Evolutionary conservation across 257 asterid genomes (phyloP).

Genomic region (Solanum rostratum): DNA sequence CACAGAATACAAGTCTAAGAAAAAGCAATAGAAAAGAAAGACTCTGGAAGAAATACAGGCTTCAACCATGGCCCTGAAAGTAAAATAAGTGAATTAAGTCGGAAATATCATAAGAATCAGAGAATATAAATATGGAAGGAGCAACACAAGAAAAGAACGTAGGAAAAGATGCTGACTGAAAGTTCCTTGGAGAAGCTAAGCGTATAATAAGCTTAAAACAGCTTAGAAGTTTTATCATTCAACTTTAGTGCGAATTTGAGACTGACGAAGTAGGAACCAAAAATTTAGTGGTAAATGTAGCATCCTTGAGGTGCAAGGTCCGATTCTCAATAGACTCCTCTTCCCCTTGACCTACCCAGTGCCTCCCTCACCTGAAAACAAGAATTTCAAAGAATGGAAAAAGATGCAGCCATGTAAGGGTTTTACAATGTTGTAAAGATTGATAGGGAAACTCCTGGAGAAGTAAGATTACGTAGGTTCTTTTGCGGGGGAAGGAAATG

Average conservation of each 20-base stretch:
- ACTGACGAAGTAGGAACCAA: not conserved
- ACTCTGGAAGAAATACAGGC: not conserved
- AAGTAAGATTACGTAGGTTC: not conserved
- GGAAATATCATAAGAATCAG: not conserved
- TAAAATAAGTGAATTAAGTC: not conserved
- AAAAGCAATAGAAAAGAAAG: not conserved
- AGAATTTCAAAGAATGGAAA: not conserved
- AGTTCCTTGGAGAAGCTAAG: not conserved
- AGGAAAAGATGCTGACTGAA: not conserved
- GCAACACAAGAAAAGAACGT: not conserved
- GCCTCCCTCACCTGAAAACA: not conserved
- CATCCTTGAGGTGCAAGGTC: not conserved
- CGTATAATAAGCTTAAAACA: not conserved
- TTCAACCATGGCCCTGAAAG: not conserved
- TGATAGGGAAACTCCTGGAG: not conserved
- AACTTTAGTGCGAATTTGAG: not conserved
- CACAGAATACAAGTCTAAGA: not conserved
- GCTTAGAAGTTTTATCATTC: not conserved
- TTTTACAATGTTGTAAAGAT: not conserved
- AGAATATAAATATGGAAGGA: not conserved
- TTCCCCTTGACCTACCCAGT: not conserved
- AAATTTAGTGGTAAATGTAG: not conserved
- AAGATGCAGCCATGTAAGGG: not conserved
- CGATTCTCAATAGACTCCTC: not conserved
- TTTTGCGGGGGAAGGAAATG: not conserved